Evolutionary conservation across 345 rosid species (phyloP), one percentile per base, ranked within the genome.

Genomic region (Lepidium africanum): DNA sequence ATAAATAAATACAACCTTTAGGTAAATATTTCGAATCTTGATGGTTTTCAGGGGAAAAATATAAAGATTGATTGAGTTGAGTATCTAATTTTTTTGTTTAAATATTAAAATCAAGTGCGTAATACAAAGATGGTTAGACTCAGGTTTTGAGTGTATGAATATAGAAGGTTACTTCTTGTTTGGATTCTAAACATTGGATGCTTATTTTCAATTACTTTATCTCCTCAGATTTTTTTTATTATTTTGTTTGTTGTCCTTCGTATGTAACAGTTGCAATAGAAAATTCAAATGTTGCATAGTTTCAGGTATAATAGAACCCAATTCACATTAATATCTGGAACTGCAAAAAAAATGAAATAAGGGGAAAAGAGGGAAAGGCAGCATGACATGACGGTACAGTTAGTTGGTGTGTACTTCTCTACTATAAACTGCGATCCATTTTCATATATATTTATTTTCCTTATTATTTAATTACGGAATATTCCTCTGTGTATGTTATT

Each of bases 331-430:
- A 39, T 55, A 37, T 35, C 48, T 42, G 70, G 19, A 72, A 27
- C 50, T 33, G 30, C 55, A 41, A 11, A 32, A 41, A 62, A 35
- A n/a, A n/a, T n/a, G n/a, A n/a, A n/a, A n/a, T n/a, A n/a, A 4
- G 2, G 33, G 33, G 16, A 19, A 50, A 41, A 50, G 52, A 14
- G 52, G 63, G 63, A 74, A 66, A 42, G 11, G 56, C 59, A 54
- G 46, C 67, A 51, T 73, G 56, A 12, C 72, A 59, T 73, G 61
- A 25, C 35, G 56, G 67, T 74, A 67, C 77, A 67, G 41, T 73
- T 43, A 67, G 41, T 73, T 43, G 47, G 42, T 66, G 2, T 67
- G 77, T 74, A 73, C 72, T 73, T 73, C 2, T 42, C 48, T 51
- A 47, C 48, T 51, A 39, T 7, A 64, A 47, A 56, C 12, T 33